Conservation (phyloP, 202 grass and related monocot species). For the Brachypodium distachyon region DNA sequence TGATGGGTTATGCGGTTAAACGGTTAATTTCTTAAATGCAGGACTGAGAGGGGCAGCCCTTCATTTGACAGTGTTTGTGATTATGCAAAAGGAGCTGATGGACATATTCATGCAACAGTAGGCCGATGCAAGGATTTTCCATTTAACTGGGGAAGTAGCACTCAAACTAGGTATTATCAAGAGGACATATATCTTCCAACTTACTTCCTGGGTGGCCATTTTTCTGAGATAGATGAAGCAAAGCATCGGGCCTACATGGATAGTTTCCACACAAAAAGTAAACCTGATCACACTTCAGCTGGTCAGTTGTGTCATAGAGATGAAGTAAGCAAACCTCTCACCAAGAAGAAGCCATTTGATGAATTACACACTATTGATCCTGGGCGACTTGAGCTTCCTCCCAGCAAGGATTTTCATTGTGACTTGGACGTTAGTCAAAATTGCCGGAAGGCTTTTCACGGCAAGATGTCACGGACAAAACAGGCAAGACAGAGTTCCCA, state of each 20-base stretch:
- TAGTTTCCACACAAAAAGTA: not conserved
- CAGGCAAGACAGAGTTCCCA: not conserved
- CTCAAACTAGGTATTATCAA: slow-evolving; percentile 6
- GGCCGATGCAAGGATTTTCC: not conserved
- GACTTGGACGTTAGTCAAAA: not conserved
- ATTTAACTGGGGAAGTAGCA: not conserved
- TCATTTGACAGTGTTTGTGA: not conserved
- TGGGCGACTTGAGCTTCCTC: slow-evolving; percentile 14
- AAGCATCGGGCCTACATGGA: slow-evolving; percentile 6
- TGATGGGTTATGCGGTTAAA: too few relatives aligned
- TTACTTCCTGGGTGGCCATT: not conserved
- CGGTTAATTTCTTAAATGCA: slow-evolving; percentile 18
- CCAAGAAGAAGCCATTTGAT: not conserved
- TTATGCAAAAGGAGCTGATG: not conserved
- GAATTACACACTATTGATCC: not conserved
- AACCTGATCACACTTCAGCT: slow-evolving; percentile 8
- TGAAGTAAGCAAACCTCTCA: slow-evolving; percentile 1
- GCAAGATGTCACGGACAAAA: slow-evolving; percentile 12
- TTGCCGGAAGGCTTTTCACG: not conserved
- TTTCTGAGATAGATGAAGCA: slow-evolving; percentile 16
- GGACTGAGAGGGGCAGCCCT: slow-evolving; percentile 4
- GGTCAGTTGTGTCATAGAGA: not conserved
- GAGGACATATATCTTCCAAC: not conserved
- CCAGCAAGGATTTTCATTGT: not conserved
- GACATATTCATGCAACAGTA: not conserved